Conservation (phyloP, 177 flowering plant genomes). For the Telopea speciosissima region DNA sequence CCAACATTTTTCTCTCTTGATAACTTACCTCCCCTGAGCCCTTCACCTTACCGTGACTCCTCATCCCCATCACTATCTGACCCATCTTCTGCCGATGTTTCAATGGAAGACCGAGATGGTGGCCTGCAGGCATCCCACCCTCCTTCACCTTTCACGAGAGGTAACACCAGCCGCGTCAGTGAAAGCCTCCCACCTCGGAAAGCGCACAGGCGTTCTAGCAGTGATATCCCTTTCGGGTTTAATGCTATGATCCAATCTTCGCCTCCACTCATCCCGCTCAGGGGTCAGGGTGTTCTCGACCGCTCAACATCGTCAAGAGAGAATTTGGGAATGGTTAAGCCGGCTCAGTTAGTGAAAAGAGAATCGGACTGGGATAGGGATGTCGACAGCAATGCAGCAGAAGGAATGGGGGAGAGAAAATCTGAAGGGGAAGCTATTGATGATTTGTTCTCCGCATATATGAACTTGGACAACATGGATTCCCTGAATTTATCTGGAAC, state of each 20-base stretch:
- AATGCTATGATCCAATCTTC: slow-evolving; percentile 41
- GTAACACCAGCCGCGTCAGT: slow-evolving; percentile 22
- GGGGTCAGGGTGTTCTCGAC: slow-evolving; percentile 29
- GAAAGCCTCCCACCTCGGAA: slow-evolving; percentile 70
- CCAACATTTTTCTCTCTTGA: slow-evolving; percentile 63
- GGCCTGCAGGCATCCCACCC: slow-evolving; percentile 20
- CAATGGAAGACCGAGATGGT: slow-evolving; percentile 52
- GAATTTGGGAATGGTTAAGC: slow-evolving; percentile 27
- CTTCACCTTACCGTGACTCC: slow-evolving; percentile 43
- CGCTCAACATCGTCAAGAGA: slow-evolving; percentile 28
- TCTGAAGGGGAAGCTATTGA: slow-evolving; percentile 70
- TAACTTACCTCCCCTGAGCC: slow-evolving; percentile 68
- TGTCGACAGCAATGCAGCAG: slow-evolving; percentile 29
- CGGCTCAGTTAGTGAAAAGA: slow-evolving; percentile 51
- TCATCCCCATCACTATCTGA: slow-evolving; percentile 26
- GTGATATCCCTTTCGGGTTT: slow-evolving; percentile 71
- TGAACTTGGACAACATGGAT: slow-evolving; percentile 75
- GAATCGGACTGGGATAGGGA: slow-evolving; percentile 56
- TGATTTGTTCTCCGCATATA: slow-evolving; percentile 57
- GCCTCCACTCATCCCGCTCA: slow-evolving; percentile 34
- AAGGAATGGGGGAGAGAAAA: slow-evolving; percentile 61
- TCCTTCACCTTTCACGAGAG: slow-evolving; percentile 30
- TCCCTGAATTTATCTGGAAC: slow-evolving; percentile 51
- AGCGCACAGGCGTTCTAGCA: slow-evolving; percentile 72
- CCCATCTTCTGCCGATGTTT: slow-evolving; percentile 34